These are phyloP conservation scores for Porphyrellus sp. DNA, from an alignment of 1,284 basidiomycete species.

Conservation along the genomic window DNA sequence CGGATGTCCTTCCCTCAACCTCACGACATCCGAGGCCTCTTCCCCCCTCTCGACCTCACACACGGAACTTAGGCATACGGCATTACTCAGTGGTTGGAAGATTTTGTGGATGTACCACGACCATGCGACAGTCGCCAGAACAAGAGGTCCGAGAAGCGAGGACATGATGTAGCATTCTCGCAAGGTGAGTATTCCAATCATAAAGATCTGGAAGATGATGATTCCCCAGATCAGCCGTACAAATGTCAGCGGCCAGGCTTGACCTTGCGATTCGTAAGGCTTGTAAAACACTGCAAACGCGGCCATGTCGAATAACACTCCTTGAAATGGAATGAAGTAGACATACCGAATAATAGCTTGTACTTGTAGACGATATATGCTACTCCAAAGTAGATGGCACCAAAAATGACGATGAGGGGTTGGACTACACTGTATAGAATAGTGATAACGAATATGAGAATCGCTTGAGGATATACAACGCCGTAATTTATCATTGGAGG, in stretches of 20 bases:
- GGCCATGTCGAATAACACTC: background rate
- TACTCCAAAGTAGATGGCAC: constrained; percentile 91
- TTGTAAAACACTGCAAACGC: constrained; percentile 76
- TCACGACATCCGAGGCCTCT: constrained; percentile 70
- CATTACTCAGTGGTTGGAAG: constrained; percentile 78
- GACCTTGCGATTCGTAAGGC: constrained; percentile 88
- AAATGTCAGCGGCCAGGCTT: constrained; percentile 93
- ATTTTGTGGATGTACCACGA: constrained; percentile 70
- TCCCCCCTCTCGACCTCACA: constrained; percentile 86
- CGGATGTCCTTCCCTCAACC: constrained; percentile 73
- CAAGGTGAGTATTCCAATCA: constrained; percentile 91
- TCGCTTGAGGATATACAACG: constrained; percentile 88
- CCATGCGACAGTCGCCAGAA: constrained; percentile 77
- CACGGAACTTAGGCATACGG: constrained; percentile 81
- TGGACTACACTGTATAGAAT: constrained; percentile 94
- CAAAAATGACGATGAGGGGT: constrained; percentile 91
- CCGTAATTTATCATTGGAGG: constrained; percentile 97
- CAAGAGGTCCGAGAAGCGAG: constrained; percentile 76
- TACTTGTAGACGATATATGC: constrained; percentile 97
- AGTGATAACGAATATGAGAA: constrained; percentile 93
- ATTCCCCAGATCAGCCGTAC: constrained; percentile 85
- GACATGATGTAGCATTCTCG: constrained; percentile 74
- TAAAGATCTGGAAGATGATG: constrained; percentile 85
- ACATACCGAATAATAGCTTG: constrained; percentile 87
- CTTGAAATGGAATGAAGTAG: background rate